Evolutionary conservation across 139 green algal species (phyloP).

Genomic region (Pseudopediastrum boryanum): DNA sequence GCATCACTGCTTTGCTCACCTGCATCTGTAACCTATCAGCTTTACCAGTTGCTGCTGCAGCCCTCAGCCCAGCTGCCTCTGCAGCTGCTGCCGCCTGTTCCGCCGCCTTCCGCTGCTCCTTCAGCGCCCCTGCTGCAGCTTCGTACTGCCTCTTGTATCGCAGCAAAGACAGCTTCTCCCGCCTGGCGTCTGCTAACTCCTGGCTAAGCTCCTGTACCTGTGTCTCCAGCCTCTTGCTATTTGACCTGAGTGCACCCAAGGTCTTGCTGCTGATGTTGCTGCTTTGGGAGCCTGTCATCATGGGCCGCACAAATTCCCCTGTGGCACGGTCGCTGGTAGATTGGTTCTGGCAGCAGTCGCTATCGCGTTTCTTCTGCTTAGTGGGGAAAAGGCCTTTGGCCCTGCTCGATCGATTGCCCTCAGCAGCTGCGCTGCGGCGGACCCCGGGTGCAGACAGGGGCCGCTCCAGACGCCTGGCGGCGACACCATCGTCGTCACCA

Average conservation of each 20-base stretch:
- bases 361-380: no score
- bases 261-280: background rate
- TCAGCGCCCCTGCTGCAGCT: background rate
- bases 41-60: conserved; percentile 7
- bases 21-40: background rate
- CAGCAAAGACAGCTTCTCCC: conserved; percentile 13
- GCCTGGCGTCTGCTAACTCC: background rate
- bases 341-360: no score
- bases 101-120: background rate
- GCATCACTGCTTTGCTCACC: background rate
- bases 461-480: no score
- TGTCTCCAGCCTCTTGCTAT: conserved; percentile 19
- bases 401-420: no score
- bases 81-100: background rate
- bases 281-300: background rate
- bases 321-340: no score
- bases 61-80: conserved; percentile 1
- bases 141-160: conserved; percentile 20
- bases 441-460: no score
- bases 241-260: conserved; percentile 2
- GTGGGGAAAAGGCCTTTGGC: no score
- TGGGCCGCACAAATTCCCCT: no score
- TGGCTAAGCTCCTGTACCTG: background rate
- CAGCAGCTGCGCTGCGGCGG: no score
- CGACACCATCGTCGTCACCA: no score